Base-by-base conservation (phyloP, 305 asterid genomes). In the Nicotiana rustica region DNA sequence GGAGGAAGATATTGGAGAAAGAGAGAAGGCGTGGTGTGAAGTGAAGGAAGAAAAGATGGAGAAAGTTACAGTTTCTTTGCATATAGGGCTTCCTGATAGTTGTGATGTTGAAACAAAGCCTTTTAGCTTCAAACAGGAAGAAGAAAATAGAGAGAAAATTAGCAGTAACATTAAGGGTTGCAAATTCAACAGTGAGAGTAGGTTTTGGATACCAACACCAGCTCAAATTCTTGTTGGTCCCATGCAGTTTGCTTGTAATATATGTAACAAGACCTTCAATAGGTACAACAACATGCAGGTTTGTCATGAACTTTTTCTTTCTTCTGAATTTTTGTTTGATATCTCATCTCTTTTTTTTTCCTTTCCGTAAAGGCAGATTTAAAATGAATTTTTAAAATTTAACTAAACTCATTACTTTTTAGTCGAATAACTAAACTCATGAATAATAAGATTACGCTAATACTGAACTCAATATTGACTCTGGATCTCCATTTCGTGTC, bases 261-360 rank as follows among this genome's bases (percentile, higher is more conserved):
- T 95, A 59, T 95, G 99, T 89, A 88, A 66, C 91, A 95, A 94
- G 89, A 90, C 97, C 90, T 95, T 95, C 91, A 95, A 92, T 84
- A 91, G 98, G 89, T 95, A 94, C 93, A 95, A 95, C 70, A 95
- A 95, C 90, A 94, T 95, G 98, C 98, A 95, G 99, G 99, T 95
- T 7, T 81, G 89, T 88, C 18, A 70, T 29, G 6, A 41, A 59
- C 6, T 18, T 8, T 5, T 19, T 61, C 35, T 38, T n/a, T 35
- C 70, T 59, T 70, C 56, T 68, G 36, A 12, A 44, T 5, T 5
- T 41, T 55, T 12, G 17, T 13, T 15, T 55, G 13, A 44, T 41
- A 9, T 44, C 10, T 44, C 13, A 2, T 17, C 25, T 73, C n/a
- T 41, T 35, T 36, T 36, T 10, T 67, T 18, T 35, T 36, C 17